Conservation (phyloP, 371 early-diverging fungal genomes). For the Chytridium lagenaria region DNA sequence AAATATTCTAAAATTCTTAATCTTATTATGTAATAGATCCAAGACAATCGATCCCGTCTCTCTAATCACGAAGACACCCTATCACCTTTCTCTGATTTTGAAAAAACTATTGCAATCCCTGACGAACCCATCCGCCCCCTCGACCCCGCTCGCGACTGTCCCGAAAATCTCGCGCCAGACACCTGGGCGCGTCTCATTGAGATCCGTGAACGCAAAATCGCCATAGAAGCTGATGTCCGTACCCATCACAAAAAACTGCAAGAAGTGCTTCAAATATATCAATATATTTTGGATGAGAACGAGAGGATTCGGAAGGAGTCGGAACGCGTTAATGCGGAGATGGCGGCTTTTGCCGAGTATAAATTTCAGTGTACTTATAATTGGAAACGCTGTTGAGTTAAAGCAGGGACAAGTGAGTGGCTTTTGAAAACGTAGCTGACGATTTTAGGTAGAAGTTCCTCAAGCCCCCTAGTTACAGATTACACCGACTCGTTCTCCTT, state of each 20-base stretch:
- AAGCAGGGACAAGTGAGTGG: conserved; percentile 65
- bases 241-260: conserved; percentile 27
- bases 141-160: conserved; percentile 40
- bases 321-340: conserved; percentile 42
- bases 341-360: conserved; percentile 53
- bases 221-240: conserved; percentile 48
- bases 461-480: conserved; percentile 65
- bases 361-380: conserved; percentile 54
- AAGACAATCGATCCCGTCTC: too few species aligned
- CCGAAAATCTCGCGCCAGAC: conserved; percentile 51
- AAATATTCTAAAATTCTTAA: too few species aligned
- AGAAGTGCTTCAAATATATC: conserved; percentile 49
- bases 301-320: conserved; percentile 51
- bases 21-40: too few species aligned
- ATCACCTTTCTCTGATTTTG: conserved; percentile 24
- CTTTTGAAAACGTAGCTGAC: not conserved
- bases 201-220: conserved; percentile 52
- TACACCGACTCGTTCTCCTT: conserved; percentile 60
- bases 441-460: conserved; percentile 58
- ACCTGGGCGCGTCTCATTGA: conserved; percentile 52
- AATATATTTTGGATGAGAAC: conserved; percentile 45
- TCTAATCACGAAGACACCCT: conserved; percentile 4
- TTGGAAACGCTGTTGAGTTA: conserved; percentile 53
- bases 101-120: conserved; percentile 1
- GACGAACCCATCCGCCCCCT: conserved; percentile 34